These are phyloP conservation scores for Colletotrichum brevisporum DNA, from an alignment of 2,329 filamentous ascomycete species.

Conservation along the genomic window DNA sequence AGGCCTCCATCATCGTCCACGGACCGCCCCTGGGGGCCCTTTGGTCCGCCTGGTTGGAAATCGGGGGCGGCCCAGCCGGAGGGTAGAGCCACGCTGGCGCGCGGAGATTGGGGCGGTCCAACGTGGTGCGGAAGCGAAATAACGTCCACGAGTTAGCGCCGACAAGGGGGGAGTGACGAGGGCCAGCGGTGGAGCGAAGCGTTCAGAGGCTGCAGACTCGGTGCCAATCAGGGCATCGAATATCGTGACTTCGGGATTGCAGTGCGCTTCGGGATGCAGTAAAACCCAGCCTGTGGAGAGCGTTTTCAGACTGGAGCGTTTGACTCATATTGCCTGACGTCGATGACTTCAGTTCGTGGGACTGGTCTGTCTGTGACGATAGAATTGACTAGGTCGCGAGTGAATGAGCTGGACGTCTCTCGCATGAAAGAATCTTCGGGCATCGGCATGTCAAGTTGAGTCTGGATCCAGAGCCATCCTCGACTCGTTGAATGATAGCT, in stretches of 20 bases:
- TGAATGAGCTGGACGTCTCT: too few species aligned
- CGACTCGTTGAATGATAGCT: too few species aligned
- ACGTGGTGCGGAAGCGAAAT: constrained; percentile 36
- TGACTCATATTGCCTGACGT: constrained; percentile 24
- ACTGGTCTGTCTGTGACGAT: too few species aligned
- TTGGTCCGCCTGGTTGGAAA: constrained; percentile 21
- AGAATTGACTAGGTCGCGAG: too few species aligned
- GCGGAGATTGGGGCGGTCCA: constrained; percentile 37
- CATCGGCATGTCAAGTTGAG: too few species aligned
- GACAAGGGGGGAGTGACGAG: constrained; percentile 18
- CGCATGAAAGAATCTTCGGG: too few species aligned
- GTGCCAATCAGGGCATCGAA: constrained; percentile 4
- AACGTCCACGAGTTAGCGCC: constrained; percentile 22
- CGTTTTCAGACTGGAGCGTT: constrained; percentile 11
- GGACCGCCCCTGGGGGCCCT: background rate
- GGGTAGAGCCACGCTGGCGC: constrained; percentile 11
- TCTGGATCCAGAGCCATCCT: too few species aligned
- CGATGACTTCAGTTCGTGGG: background rate
- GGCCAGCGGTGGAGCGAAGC: background rate
- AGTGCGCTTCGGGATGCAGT: background rate
- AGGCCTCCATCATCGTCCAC: constrained; percentile 14
- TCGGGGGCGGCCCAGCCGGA: constrained; percentile 22
- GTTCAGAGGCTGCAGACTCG: background rate
- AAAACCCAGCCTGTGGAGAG: constrained; percentile 10
- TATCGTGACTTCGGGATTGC: background rate